Base-by-base conservation (phyloP, 1,139 yeast species). In the Geotrichum restrictum region DNA sequence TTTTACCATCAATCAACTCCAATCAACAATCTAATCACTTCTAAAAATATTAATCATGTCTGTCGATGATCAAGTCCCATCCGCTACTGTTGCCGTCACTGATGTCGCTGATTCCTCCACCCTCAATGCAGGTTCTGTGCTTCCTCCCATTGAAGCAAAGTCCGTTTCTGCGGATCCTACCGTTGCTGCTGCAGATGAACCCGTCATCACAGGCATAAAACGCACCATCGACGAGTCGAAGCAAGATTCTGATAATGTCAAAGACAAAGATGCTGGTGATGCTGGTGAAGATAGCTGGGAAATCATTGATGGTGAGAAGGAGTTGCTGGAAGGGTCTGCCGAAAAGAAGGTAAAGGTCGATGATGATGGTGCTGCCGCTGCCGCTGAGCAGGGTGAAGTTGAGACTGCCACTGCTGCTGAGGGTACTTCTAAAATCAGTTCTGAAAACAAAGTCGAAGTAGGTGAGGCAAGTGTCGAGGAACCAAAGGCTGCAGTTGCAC, bases 401-500 rank as follows among this genome's bases (percentile, higher is more conserved):
- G 33, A 19, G 21, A 16, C 32, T 19, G 45, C 6, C 10, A 18
- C 39, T 21, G 47, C 3, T 13, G 31, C 27, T n/a, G 47, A 11
- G 11, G 14, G n/a, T 13, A 19, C 13, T n/a, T n/a, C n/a, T 8
- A 22, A n/a, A 13, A 41, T 16, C 8, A 6, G 21, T 31, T 40
- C 48, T 27, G 49, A 5, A 8, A 37, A 3, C 16, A 22, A 7
- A n/a, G 42, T 3, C 16, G 48, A 24, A n/a, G n/a, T n/a, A n/a
- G n/a, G n/a, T n/a, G n/a, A 18, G 27, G 22, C 5, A 8, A 4
- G 14, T 34, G 42, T 27, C 14, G 46, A 41, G 14, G 45, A 10
- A 21, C 27, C 42, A 24, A 42, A 21, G 8, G 33, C 42, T 48
- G 51, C 36, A 33, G 51, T 8, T 22, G 51, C 34, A 32, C 46